Percentiles rank a stretch among this genome's conserved stretches.
Evolutionary conservation across 768 basidiomycete genomes (phyloP).

Genomic region (Udeniomyces megalosporus): DNA sequence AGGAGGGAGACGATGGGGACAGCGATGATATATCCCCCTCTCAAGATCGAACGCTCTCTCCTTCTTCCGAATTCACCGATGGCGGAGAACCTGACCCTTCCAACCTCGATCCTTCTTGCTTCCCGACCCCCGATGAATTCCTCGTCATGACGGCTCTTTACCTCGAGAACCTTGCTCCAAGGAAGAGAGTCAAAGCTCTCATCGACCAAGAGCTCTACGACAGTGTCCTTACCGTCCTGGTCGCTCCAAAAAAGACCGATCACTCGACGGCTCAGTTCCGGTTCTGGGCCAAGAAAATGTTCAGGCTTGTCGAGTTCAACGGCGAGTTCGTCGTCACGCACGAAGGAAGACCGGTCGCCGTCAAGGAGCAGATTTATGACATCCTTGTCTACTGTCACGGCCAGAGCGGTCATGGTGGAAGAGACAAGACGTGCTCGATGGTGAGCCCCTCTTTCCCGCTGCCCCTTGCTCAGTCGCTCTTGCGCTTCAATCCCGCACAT

Average conservation of each 20-base stretch:
- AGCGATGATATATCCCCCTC: too few relatives aligned
- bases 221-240: slow-evolving; percentile 52
- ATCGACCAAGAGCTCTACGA: slow-evolving; percentile 56
- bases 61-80: too few relatives aligned
- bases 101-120: slow-evolving; percentile 18
- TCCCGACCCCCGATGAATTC: slow-evolving; percentile 49
- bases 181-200: slow-evolving; percentile 51
- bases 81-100: too few relatives aligned
- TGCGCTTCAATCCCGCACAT: not conserved
- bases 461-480: not conserved
- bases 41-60: too few relatives aligned
- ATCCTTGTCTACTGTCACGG: slow-evolving; percentile 59
- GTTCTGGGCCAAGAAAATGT: slow-evolving; percentile 74
- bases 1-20: too few relatives aligned
- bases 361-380: slow-evolving; percentile 62
- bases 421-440: slow-evolving; percentile 54
- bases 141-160: slow-evolving; percentile 45
- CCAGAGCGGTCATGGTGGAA: slow-evolving; percentile 50
- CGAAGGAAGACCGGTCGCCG: slow-evolving; percentile 54
- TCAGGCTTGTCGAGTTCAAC: slow-evolving; percentile 28
- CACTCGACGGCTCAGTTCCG: slow-evolving; percentile 51
- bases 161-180: slow-evolving; percentile 41
- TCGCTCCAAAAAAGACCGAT: slow-evolving; percentile 37
- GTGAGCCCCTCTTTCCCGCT: too few relatives aligned
- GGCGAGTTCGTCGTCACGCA: slow-evolving; percentile 43